Base-by-base conservation (phyloP, 371 early-diverging fungal species). In the Phascolomyces articulosus region DNA sequence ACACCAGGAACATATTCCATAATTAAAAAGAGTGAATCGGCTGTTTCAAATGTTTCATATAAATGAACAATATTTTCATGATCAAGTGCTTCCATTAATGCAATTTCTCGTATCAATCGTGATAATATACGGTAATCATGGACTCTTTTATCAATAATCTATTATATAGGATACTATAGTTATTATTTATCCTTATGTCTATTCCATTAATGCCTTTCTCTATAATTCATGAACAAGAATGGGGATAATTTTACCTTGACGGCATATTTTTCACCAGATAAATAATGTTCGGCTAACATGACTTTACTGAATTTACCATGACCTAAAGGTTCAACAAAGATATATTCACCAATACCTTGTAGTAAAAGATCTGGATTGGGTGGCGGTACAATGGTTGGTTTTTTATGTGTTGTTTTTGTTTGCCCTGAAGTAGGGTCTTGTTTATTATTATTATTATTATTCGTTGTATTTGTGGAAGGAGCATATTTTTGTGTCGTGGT, bases 261-360 rank as follows among this genome's bases (percentile, higher is more conserved):
- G 28, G 89, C 89, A 68, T 79, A 79, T 67, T 85, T 73, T 27
- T 84, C 73, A 8, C 75, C 77, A n/a, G 91, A 94, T 57, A 88
- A 65, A 69, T 87, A 90, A 75, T 95, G 92, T 27, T 86, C 79
- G 1, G 92, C 95, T 16, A 95, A 83, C 71, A 95, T 91, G 24
- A 96, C 98, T 59, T 90, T 85, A 63, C 93, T 92, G 67, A 94
- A 95, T 65, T 94, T 95, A 26, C 97, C 97, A 60, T 89, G 91
- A 16, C 96, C 98, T 7, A 97, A 77, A 20, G 87, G 86, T 67
- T 85, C 87, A 44, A 88, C 76, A 61, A 96, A 87, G 4, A 82
- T 82, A 73, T 95, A 98, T 69, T 93, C 89, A 18, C 94, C 94
- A 79, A 90, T 87, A 28, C 83, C 80, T 48, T 71, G 61, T 11